Base-by-base conservation (phyloP, 257 asterid species). In the Anisodus tanguticus region DNA sequence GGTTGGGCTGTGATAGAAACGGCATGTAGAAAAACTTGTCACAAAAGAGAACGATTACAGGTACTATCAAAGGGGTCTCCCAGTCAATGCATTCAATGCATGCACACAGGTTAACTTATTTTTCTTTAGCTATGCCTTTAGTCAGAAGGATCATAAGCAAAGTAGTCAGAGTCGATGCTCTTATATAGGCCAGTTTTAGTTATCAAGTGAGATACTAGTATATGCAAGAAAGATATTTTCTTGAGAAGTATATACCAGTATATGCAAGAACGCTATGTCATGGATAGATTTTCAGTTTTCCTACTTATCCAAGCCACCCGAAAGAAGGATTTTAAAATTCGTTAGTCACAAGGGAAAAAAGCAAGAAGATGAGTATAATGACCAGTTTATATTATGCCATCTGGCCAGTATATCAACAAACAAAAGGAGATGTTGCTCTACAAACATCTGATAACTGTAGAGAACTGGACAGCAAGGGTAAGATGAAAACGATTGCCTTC, bases 281-380 rank as follows among this genome's bases (percentile, higher is more conserved):
- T 77, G 81, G 81, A 45, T 71, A 45, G 81, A 53, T 77, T 76
- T 22, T 77, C 6, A 7, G 17, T 77, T 53, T 76, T 31, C 64
- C 43, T 31, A 77, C 64, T 26, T 53, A 53, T 26, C 49, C 31
- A 26, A 26, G 49, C 63, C 81, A 76, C 63, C 16, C 64, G 31
- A 53, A 77, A 77, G 43, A 53, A 13, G 26, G 49, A 77, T 53
- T 51, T 8, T 26, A 26, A 51, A 53, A 7, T 53, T 53, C 0
- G 2, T 53, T 22, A 13, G 82, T 53, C 26, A 4, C 26, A 53
- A 13, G 0, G 26, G 64, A 0, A 0, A 9, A 19, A 6, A 2
- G 22, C 4, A 74, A 49, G 39, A 22, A 49, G 7, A 74, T 49
- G 80, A 12, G 8, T 49, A 60, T 19, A 74, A 5, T 49, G 26